Base-by-base conservation (phyloP, 805 yeast species). In the Saccharomycopsis fodiens region DNA sequence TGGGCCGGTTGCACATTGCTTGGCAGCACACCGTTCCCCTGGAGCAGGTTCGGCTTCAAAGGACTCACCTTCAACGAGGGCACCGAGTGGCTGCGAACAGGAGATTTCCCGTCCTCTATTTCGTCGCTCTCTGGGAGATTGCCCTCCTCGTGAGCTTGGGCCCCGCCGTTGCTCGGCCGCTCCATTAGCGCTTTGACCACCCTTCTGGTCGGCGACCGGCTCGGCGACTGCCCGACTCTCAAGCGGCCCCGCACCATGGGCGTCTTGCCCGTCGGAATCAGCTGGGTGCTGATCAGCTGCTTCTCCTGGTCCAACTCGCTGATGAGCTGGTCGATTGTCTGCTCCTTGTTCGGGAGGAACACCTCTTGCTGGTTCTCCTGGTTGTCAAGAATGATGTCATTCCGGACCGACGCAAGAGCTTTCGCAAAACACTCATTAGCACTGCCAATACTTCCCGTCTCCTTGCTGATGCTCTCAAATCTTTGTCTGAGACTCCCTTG, bases 211-310 rank as follows among this genome's bases (percentile, higher is more conserved):
- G 51, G 48, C 17, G 51, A 47, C 13, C 51, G 25, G 20, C 30
- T 39, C 10, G 47, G 49, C 29, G 45, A 23, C 16, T 34, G 30
- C 29, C 35, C 15, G 12, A 10, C 6, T 22, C 16, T 16, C n/a
- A 22, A 16, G 17, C 22, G 17, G 12, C 34, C 35, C 15, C 22
- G 12, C 12, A 35, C 13, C 39, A 47, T 50, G 6, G 64, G 64
- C 1, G 64, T 60, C 21, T 60, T 60, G 2, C 64, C 64, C 1
- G 62, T 58, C 3, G 64, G 60, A 10, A 60, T 30, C 2, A 55
- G 44, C 12, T 52, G 45, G 29, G 50, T 53, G 23, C 54, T 53
- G 15, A 60, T 55, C 36, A 55, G 57, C 2, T 39, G 30, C 29
- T 60, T 59, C 22, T 60, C 60, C 17, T 39, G 35, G 21, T 54